phyloP scores from a whole-genome alignment of 352 stramenopile species.

The Thraustochytrium sp. region DNA sequence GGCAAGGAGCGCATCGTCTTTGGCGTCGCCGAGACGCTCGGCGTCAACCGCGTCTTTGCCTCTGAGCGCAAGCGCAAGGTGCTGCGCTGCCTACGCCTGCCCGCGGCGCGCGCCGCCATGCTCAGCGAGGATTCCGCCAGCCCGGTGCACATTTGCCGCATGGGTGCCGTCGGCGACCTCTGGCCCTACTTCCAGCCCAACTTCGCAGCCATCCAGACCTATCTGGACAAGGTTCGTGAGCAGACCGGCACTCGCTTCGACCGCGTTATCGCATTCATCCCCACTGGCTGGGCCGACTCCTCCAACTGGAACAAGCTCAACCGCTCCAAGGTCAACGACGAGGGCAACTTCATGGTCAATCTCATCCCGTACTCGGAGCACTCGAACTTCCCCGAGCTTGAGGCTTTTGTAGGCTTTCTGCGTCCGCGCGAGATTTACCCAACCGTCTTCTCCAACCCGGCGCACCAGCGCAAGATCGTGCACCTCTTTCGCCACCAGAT shows the following conservation, averaged over 20 bases:
- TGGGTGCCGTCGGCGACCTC: slow-evolving; percentile 54
- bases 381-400: slow-evolving; percentile 43
- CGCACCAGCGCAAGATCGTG: slow-evolving; percentile 50
- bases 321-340: slow-evolving; percentile 33
- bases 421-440: slow-evolving; percentile 45
- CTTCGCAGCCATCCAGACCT: slow-evolving; percentile 50
- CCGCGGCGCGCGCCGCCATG: neutral
- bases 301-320: slow-evolving; percentile 58
- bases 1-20: slow-evolving; percentile 58
- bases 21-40: slow-evolving; percentile 40
- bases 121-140: slow-evolving; percentile 44
- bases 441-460: slow-evolving; percentile 47
- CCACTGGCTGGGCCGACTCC: slow-evolving; percentile 56
- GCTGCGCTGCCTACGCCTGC: slow-evolving; percentile 44
- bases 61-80: slow-evolving; percentile 52
- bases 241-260: slow-evolving; percentile 44
- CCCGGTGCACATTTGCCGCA: slow-evolving; percentile 54
- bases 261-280: slow-evolving; percentile 56
- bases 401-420: slow-evolving; percentile 48
- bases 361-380: slow-evolving; percentile 52
- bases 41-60: slow-evolving; percentile 49
- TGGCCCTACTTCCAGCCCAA: slow-evolving; percentile 57
- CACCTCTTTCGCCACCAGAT: slow-evolving; percentile 50
- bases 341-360: slow-evolving; percentile 48
- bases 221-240: slow-evolving; percentile 44